A percentile compares a stretch with the other conserved stretches of the same genome.
Evolutionary conservation across 805 yeast species (phyloP).

Genomic region (Cyberlindnera petersonii): DNA sequence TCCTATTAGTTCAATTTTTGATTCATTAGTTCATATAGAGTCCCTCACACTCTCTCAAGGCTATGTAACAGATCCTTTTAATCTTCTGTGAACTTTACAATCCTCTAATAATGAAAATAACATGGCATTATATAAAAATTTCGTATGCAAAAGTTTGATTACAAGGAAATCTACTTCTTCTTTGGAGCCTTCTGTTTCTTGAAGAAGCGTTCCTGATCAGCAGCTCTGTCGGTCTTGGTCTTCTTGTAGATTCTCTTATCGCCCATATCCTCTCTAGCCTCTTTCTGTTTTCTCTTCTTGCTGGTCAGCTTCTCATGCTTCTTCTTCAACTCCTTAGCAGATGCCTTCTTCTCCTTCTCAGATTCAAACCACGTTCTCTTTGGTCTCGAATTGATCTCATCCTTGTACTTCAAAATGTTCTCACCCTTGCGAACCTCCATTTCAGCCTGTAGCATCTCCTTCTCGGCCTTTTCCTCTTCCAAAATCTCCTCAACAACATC

Average conservation of each 20-base stretch:
- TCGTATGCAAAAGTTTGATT: neutral
- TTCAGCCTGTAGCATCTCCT: slow-evolving; percentile 84
- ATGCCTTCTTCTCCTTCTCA: slow-evolving; percentile 39
- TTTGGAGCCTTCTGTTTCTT: slow-evolving; percentile 24
- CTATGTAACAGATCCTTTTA: neutral
- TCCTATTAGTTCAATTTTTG: neutral
- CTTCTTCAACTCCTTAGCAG: slow-evolving; percentile 31
- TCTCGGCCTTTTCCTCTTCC: slow-evolving; percentile 84
- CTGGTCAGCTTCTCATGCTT: slow-evolving; percentile 45
- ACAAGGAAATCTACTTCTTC: slow-evolving; percentile 8
- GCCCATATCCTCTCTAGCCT: slow-evolving; percentile 51
- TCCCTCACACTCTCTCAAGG: too few relatives aligned
- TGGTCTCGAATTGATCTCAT: slow-evolving; percentile 86
- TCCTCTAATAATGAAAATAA: too few relatives aligned
- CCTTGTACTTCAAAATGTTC: slow-evolving; percentile 72
- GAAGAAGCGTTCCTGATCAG: slow-evolving; percentile 40
- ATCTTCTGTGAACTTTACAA: neutral
- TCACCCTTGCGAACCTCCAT: slow-evolving; percentile 85
- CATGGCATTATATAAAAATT: neutral
- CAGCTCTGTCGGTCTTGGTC: slow-evolving; percentile 67
- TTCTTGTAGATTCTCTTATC: slow-evolving; percentile 63
- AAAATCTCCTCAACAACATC: slow-evolving; percentile 70
- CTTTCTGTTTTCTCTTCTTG: slow-evolving; percentile 68
- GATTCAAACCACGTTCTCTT: slow-evolving; percentile 95
- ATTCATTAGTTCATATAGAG: too few relatives aligned